Conservation (phyloP, 202 grass and related monocot species). For the Cymbopogon flexuosus region DNA sequence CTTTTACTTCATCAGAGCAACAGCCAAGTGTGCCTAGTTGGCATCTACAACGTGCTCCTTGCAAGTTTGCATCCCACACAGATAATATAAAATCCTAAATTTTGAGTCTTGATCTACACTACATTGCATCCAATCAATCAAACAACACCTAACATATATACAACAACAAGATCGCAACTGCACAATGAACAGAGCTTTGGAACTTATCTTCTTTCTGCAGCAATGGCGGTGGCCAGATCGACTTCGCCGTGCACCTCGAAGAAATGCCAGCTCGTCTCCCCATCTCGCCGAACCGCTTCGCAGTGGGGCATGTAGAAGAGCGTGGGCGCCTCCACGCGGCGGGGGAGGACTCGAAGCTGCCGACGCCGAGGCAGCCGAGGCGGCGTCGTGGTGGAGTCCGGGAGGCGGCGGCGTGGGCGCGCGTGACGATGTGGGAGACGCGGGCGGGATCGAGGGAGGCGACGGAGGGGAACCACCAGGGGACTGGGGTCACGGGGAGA, state of each 20-base stretch:
- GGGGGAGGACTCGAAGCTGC: slow-evolving; percentile 44
- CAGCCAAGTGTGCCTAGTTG: too few species aligned
- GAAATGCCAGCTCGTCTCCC: slow-evolving; percentile 69
- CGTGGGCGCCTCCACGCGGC: slow-evolving; percentile 43
- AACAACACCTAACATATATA: neutral
- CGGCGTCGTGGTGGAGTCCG: slow-evolving; percentile 6
- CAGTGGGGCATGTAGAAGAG: slow-evolving; percentile 92
- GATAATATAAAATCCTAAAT: too few species aligned
- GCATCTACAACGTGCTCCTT: too few species aligned
- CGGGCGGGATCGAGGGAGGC: slow-evolving; percentile 40
- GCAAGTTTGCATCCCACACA: too few species aligned
- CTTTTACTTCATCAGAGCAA: too few species aligned
- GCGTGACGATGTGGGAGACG: slow-evolving; percentile 23
- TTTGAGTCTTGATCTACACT: neutral
- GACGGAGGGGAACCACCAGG: too few species aligned
- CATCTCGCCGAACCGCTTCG: slow-evolving; percentile 43
- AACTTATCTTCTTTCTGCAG: slow-evolving; percentile 1
- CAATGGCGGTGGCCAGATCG: slow-evolving; percentile 12
- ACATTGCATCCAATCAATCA: neutral
- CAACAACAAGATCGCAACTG: neutral
- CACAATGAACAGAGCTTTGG: neutral
- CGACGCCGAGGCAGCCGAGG: slow-evolving; percentile 41
- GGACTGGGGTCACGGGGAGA: too few species aligned
- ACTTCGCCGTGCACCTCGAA: slow-evolving; percentile 39
- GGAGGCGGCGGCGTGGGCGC: neutral